Evolutionary conservation across 768 basidiomycete genomes (phyloP), one percentile per base, ranked within the genome.

Genomic region (Ramaria sp.): DNA sequence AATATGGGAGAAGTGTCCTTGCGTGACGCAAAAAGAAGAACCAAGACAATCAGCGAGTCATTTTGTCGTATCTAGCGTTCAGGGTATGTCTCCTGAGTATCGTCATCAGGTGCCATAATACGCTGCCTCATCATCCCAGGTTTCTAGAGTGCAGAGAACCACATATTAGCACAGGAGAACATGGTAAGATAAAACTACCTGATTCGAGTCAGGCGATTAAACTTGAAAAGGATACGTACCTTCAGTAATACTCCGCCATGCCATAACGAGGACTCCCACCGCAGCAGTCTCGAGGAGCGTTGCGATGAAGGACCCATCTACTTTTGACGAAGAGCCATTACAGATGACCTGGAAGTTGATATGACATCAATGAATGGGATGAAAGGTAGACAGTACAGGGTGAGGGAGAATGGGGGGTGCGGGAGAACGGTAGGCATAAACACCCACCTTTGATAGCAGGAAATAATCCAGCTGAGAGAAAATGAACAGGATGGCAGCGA

Each of bases 231-330:
- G 5, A 36, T 5, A 50, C 48, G 6, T 18, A 83, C 88, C 88
- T 80, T 94, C 91, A 16, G 91, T 93, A 55, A 93, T 89, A 65
- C 83, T 83, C 67, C 74, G 73, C 93, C 93, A 95, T n/a, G 79
- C 90, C 15, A 82, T 64, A 65, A 79, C 92, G 18, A 95, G 58
- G 3, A 78, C 69, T 10, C 71, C 76, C 1, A 95, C 79, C 0
- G 85, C 69, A 0, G 77, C 81, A 0, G 88, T 88, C 64, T 95
- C 89, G 44, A 95, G 71, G 4, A 93, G 50, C 0, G 94, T 94
- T 1, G 88, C 85, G 24, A 96, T 65, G 66, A 96, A 95, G 2
- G 85, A 82, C 4, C 88, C 89, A 67, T 97, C 95, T 18, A 96
- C 70, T 65, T 82, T 86, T 28, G 68, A 66, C 55, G 77, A 72